Evolutionary conservation across 768 basidiomycete genomes (phyloP), one percentile per base, ranked within the genome.

Genomic region (Leucosporidium creatinivorum): DNA sequence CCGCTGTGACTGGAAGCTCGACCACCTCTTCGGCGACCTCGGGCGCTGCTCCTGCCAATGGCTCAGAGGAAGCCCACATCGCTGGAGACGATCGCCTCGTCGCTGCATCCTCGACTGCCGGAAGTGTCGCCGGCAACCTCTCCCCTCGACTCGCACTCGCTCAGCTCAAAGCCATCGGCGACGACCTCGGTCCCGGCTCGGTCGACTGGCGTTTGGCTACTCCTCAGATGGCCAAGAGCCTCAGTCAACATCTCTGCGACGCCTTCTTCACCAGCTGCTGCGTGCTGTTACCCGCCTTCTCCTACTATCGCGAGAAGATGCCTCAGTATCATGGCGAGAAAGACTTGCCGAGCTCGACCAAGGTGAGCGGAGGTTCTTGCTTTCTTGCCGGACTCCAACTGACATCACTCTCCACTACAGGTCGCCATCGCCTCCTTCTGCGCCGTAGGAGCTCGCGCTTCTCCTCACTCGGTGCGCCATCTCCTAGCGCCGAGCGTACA

Each of bases 201-300:
- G 44, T 66, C 31, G 54, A 61, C 59, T 66, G 65, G 65, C 65
- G 65, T 0, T 49, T 66, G 19, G 65, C 65, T 15, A 48, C 39
- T 1, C 65, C 65, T 18, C 55, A 61, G n/a, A 61, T 66, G 60
- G 49, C 49, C 13, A 21, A 28, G 15, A 26, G 30, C 13, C 60
- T 66, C 13, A 36, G 54, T 2, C 47, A 49, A 5, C 60, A 61
- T 23, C 60, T 66, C 15, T 57, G 47, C 48, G 47, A 57, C 21
- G 60, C 65, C 3, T 66, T 66, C 49, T 36, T 17, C 12, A 61
- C 61, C 25, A 26, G n/a, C n/a, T 66, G 65, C 48, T 66, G 65
- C 55, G 31, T 51, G 21, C 23, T 66, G 8, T n/a, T 66, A 8
- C 60, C 60, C 9, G 33, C 60, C 4, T 66, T 26, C 55, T n/a